Evolutionary conservation across 2,329 filamentous ascomycete genomes (phyloP), one percentile per base, ranked within the genome.

Genomic region (Fusarium redolens): DNA sequence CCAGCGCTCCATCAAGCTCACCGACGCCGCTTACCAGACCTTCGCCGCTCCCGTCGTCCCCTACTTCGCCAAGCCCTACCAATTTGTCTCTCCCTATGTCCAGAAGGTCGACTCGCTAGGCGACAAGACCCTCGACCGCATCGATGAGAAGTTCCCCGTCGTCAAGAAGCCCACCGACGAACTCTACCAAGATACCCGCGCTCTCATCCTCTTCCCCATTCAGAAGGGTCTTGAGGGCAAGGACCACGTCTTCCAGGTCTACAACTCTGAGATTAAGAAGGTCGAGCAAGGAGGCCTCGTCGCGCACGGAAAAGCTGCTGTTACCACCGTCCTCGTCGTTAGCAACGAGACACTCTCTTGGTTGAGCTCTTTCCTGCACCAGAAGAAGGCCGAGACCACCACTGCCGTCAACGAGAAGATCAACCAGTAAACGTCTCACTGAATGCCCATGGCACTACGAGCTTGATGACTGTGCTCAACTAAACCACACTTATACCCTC

Each of bases 31-130:
- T 78, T 97, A 95, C 86, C 86, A 90, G 79, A 91, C 89, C 73
- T 88, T 97, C 78, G 92, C 92, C 80, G 92, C 91, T 75, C 94
- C 95, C 25, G 84, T 97, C 72, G 84, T 96, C 61, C 93, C 93
- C 33, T 82, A 74, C 63, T 85, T 98, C 77, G 83, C 90, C 77
- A 93, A 89, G 77, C 95, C 95, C 40, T 96, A 94, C 85, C 87
- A 89, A 79, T 96, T 93, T 81, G 89, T 97, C 72, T 91, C 91
- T 58, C 95, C 96, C 2, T 98, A 98, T 83, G 89, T 97, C 74
- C 86, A 90, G 81, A 94, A 92, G 82, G 95, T 91, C 79, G 96
- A 98, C 81, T 84, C 89, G 66, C 84, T 97, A 58, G 93, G 92
- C 74, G 91, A 94, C 82, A 86, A 89, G 80, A 89, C 92, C n/a